Percentiles rank a stretch among this genome's conserved stretches.
Evolutionary conservation across 257 asterid genomes (phyloP).

Genomic region (Solanum pimpinellifolium): DNA sequence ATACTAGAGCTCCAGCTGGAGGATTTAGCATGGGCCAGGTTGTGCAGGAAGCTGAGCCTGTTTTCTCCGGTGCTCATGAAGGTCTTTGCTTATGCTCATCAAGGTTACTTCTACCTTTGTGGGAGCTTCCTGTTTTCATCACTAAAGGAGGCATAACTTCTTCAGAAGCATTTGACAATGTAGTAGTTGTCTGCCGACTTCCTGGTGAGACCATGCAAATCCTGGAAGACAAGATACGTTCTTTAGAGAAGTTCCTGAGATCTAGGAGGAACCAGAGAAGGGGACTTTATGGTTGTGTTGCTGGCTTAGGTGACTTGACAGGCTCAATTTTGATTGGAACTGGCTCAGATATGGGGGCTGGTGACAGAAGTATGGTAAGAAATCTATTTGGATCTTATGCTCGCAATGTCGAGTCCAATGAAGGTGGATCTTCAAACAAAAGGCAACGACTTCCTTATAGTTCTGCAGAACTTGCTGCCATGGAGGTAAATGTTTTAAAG

Average conservation of each 20-base stretch:
- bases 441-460: slow-evolving; percentile 84
- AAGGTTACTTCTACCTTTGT: slow-evolving; percentile 78
- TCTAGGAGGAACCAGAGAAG: slow-evolving; percentile 84
- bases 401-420: slow-evolving; percentile 45
- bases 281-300: slow-evolving; percentile 91
- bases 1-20: slow-evolving; percentile 72
- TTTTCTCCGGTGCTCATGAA: slow-evolving; percentile 89
- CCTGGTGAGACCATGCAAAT: slow-evolving; percentile 67
- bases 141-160: slow-evolving; percentile 48
- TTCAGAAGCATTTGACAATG: slow-evolving; percentile 43
- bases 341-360: slow-evolving; percentile 61
- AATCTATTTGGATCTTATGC: slow-evolving; percentile 76
- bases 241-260: slow-evolving; percentile 75
- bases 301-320: slow-evolving; percentile 83
- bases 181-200: slow-evolving; percentile 62
- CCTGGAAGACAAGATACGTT: slow-evolving; percentile 87
- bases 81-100: slow-evolving; percentile 91
- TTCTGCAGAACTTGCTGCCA: slow-evolving; percentile 89
- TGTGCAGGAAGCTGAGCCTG: slow-evolving; percentile 95
- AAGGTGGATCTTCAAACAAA: slow-evolving; percentile 51
- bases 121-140: slow-evolving; percentile 94
- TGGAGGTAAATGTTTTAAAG: slow-evolving; percentile 59
- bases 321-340: slow-evolving; percentile 83
- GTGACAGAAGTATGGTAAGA: slow-evolving; percentile 73
- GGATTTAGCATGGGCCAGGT: slow-evolving; percentile 99